Evolutionary conservation across 2,329 filamentous ascomycete species (phyloP), one percentile per base, ranked within the genome.

Genomic region (Arthrobotrys musiformis): DNA sequence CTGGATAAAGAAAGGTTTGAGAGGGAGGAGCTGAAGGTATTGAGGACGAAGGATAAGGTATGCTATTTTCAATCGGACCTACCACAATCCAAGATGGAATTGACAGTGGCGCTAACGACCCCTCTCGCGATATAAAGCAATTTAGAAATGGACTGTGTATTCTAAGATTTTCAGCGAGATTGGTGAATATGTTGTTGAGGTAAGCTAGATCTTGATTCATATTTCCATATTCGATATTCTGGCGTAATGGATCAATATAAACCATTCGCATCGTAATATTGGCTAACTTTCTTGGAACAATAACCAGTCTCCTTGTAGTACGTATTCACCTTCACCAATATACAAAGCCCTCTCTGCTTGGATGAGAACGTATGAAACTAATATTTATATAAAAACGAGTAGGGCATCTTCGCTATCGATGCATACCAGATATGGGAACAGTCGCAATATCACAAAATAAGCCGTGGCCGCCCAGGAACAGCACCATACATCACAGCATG

Each of bases 401-500:
- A 77, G 73, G 33, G 22, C 15, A 40, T 46, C 37, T 70, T 66
- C 50, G n/a, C 64, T 30, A 70, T 66, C 19, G 60, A 70, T 5
- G 73, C 64, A 19, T 61, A 62, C 28, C 50, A 61, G 24, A 17
- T 70, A 30, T 77, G 64, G 50, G 58, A 66, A 26, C 33, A 70
- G 8, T 52, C 73, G 1, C 58, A 46, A 24, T 35, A 66, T 13
- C 60, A 66, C 24, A 77, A 44, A 56, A 77, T 70, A 52, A 77
- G 73, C 42, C 56, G 56, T 19, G 73, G 73, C 4, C 73, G 73
- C 15, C 66, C 73, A 8, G 73, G 73, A 0, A 66, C 73, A 30
- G 28, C 35, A 8, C 73, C 73, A 26, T 70, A 70, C 15, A 77
- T 77, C 50, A 70, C 73, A 52, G 73, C 73, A 66, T 77, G 73